phyloP scores from a whole-genome alignment of 2,329 filamentous ascomycete species.

The Fulvia fulva region DNA sequence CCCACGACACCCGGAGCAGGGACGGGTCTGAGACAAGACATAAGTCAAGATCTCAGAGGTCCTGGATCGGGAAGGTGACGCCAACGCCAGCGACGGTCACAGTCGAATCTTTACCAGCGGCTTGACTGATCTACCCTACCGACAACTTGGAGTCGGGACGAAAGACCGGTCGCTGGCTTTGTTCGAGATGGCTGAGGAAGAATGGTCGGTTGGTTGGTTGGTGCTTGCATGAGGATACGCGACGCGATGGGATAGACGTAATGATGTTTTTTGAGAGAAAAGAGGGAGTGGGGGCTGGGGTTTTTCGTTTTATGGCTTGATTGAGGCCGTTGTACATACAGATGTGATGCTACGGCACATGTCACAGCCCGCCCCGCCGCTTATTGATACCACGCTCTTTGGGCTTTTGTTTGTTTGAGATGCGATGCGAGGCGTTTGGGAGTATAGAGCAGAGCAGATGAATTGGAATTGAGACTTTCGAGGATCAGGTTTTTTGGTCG shows the following conservation, averaged over 20 bases:
- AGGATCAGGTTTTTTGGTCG: no score
- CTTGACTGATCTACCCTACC: background rate
- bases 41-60: slow-evolving; percentile 11
- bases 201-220: background rate
- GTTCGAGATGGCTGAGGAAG: background rate
- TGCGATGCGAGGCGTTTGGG: slow-evolving; percentile 1
- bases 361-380: background rate
- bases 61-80: slow-evolving; percentile 10
- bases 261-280: background rate
- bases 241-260: slow-evolving; percentile 5
- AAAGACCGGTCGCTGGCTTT: background rate
- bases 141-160: no score
- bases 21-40: slow-evolving; percentile 12
- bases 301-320: background rate
- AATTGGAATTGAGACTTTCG: no score
- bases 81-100: slow-evolving; percentile 5
- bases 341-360: background rate
- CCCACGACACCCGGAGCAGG: background rate
- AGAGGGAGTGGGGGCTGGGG: slow-evolving; percentile 1
- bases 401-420: background rate
- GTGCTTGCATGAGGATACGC: background rate
- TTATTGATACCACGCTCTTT: slow-evolving; percentile 3
- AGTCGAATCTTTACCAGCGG: slow-evolving; percentile 6
- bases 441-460: no score
- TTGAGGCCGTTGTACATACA: background rate